Evolutionary conservation across 2,329 filamentous ascomycete species (phyloP).

Genomic region (Fusarium veterinarium): DNA sequence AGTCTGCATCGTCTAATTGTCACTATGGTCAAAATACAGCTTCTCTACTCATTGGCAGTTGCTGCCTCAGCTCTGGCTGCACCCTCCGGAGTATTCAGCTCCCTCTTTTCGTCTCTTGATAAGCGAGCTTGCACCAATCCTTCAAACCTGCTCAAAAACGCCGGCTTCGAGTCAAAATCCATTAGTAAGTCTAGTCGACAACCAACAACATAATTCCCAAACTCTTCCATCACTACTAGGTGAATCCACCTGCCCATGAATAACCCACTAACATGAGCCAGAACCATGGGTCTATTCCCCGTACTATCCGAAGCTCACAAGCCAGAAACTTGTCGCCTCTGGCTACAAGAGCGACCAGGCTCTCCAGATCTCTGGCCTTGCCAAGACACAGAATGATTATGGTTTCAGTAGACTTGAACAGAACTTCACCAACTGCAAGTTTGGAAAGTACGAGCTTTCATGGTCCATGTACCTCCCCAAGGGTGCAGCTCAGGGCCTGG

Average conservation of each 20-base stretch:
- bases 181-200: neutral
- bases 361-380: neutral
- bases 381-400: neutral
- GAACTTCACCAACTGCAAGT: neutral
- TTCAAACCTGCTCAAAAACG: neutral
- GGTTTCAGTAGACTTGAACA: neutral
- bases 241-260: fast-evolving
- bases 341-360: neutral
- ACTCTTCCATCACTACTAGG: fast-evolving
- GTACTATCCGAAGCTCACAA: neutral
- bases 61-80: neutral
- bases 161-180: neutral
- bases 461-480: constrained; percentile 4
- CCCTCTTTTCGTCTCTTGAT: neutral
- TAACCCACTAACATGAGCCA: neutral
- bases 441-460: neutral
- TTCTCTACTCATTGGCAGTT: neutral
- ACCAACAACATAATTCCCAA: fast-evolving
- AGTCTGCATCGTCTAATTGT: fast-evolving
- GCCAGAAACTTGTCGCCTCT: neutral
- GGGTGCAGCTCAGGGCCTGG: neutral
- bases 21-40: neutral
- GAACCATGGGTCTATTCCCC: neutral
- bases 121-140: neutral
- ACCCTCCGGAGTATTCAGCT: neutral